Evolutionary conservation across 441 rosid species (phyloP).

Genomic region (Sinapis alba): DNA sequence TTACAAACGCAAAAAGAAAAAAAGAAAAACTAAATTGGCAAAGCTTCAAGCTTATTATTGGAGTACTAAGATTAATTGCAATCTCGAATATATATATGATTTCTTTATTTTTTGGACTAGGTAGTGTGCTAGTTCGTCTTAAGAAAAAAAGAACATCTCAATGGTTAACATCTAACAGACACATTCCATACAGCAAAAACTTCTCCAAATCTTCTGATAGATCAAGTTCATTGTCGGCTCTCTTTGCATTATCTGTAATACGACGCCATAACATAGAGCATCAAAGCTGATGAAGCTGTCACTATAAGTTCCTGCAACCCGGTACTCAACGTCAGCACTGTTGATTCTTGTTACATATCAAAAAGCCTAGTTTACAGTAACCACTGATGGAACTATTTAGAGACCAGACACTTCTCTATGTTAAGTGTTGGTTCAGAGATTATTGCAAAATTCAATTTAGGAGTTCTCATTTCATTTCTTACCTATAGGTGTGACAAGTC

Average conservation of each 20-base stretch:
- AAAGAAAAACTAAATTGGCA: neutral
- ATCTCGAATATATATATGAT: neutral
- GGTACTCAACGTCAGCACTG: slow-evolving; percentile 4
- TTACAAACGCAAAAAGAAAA: neutral
- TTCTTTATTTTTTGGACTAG: neutral
- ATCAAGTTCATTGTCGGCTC: neutral
- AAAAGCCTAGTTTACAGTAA: neutral
- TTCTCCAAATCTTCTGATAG: slow-evolving; percentile 20
- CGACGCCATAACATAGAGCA: slow-evolving; percentile 69
- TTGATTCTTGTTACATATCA: neutral
- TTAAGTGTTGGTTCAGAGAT: neutral
- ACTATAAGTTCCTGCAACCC: slow-evolving; percentile 70
- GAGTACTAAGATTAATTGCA: neutral
- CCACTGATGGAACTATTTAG: neutral
- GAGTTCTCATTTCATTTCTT: neutral
- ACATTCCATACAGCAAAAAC: slow-evolving; percentile 23
- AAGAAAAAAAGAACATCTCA: neutral
- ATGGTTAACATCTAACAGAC: slow-evolving; percentile 16
- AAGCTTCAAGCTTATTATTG: neutral
- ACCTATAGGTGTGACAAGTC: slow-evolving; percentile 16
- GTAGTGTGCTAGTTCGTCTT: neutral
- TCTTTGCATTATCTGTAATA: slow-evolving; percentile 56
- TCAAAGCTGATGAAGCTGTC: slow-evolving; percentile 61
- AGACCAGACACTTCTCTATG: slow-evolving; percentile 7
- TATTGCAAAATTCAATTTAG: neutral